These are phyloP conservation scores for Hanseniaspora vineae DNA, from an alignment of 805 yeast genomes.

Conservation along the genomic window DNA sequence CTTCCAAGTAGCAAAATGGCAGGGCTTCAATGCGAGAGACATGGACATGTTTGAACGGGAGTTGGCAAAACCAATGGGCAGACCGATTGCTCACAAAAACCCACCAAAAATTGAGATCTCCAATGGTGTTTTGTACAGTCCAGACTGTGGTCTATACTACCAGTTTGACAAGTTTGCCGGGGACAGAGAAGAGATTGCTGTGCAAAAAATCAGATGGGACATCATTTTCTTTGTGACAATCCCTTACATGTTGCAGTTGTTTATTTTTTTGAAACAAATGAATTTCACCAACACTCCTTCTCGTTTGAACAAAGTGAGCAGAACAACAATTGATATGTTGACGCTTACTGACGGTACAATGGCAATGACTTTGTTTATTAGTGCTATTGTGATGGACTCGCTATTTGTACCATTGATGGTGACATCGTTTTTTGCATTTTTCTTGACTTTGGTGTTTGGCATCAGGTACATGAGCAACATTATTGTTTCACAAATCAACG, in stretches of 20 bases:
- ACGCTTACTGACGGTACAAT: conserved; percentile 57
- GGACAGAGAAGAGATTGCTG: conserved; percentile 37
- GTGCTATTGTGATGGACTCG: conserved; percentile 41
- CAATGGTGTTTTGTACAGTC: conserved; percentile 61
- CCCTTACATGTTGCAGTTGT: conserved; percentile 38
- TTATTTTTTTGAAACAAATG: conserved; percentile 55
- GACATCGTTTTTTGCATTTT: conserved; percentile 54
- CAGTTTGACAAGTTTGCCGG: conserved; percentile 34
- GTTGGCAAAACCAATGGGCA: conserved; percentile 58
- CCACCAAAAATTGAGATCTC: conserved; percentile 45
- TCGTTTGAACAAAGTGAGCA: conserved; percentile 58
- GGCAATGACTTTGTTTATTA: conserved; percentile 47
- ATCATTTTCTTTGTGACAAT: conserved; percentile 32
- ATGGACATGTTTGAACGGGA: conserved; percentile 59
- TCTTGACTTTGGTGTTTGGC: conserved; percentile 62
- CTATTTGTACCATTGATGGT: conserved; percentile 57
- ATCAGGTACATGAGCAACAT: conserved; percentile 60
- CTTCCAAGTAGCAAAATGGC: conserved; percentile 56
- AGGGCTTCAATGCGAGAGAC: conserved; percentile 34
- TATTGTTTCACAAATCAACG: conserved; percentile 23
- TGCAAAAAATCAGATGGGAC: conserved; percentile 26
- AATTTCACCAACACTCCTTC: conserved; percentile 67
- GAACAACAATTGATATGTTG: conserved; percentile 53
- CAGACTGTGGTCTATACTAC: conserved; percentile 69
- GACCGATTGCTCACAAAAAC: conserved; percentile 41